Percentiles rank a stretch among this genome's conserved stretches.
Conservation (phyloP, 805 yeast species). For the Wickerhamomyces bisporus region DNA sequence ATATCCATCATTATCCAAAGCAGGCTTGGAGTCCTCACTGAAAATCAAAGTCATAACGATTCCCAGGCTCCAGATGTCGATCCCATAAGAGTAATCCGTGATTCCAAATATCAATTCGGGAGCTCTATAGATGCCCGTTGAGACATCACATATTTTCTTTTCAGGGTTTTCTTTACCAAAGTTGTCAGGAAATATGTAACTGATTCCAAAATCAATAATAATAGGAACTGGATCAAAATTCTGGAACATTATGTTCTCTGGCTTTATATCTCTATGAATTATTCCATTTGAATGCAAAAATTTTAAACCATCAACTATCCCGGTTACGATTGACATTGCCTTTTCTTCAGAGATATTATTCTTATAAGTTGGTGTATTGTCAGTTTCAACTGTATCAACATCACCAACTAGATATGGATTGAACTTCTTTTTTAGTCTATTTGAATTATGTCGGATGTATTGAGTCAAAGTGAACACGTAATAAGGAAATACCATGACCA, state of each 20-base stretch:
- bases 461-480: slow-evolving; percentile 31
- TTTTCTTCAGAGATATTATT: slow-evolving; percentile 12
- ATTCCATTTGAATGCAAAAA: slow-evolving; percentile 70
- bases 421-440: slow-evolving; percentile 23
- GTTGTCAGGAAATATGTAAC: slow-evolving; percentile 41
- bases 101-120: slow-evolving; percentile 69
- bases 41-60: slow-evolving; percentile 52
- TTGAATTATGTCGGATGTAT: slow-evolving; percentile 29
- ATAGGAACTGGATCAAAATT: slow-evolving; percentile 26
- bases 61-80: slow-evolving; percentile 75
- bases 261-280: slow-evolving; percentile 90
- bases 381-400: slow-evolving; percentile 11
- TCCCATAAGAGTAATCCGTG: slow-evolving; percentile 43
- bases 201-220: slow-evolving; percentile 39
- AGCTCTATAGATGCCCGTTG: slow-evolving; percentile 64
- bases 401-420: slow-evolving; percentile 27
- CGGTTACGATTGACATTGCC: slow-evolving; percentile 30
- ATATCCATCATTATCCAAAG: slow-evolving; percentile 33
- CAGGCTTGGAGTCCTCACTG: slow-evolving; percentile 32
- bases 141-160: slow-evolving; percentile 46
- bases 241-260: slow-evolving; percentile 64
- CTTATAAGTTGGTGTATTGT: not conserved
- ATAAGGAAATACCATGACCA: slow-evolving; percentile 39
- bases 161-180: slow-evolving; percentile 49
- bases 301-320: slow-evolving; percentile 41